These are phyloP conservation scores for Marchantia paleacea DNA, from an alignment of 225 moss, liverwort and hornwort genomes.

Conservation along the genomic window DNA sequence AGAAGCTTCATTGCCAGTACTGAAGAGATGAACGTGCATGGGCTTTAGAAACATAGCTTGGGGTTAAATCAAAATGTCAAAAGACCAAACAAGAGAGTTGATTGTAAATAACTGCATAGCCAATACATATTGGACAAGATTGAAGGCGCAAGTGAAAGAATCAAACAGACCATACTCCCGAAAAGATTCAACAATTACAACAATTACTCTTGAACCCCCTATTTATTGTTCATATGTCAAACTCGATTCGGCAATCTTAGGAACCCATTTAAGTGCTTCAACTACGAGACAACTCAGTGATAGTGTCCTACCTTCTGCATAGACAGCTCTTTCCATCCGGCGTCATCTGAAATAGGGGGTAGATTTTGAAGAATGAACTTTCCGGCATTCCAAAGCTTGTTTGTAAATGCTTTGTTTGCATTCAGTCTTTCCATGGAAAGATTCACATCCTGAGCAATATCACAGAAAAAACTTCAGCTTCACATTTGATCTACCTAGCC, in stretches of 20 bases:
- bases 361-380: slow-evolving; percentile 82
- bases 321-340: slow-evolving; percentile 53
- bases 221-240: not conserved
- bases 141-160: not conserved
- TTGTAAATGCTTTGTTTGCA: slow-evolving; percentile 82
- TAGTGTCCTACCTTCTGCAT: slow-evolving; percentile 41
- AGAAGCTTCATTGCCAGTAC: not conserved
- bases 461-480: not conserved
- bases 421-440: slow-evolving; percentile 84
- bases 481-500: not conserved
- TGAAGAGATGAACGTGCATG: not conserved
- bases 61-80: not conserved
- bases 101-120: not conserved
- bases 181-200: not conserved
- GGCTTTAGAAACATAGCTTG: not conserved
- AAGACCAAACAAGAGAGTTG: not conserved
- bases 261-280: not conserved
- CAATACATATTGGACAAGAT: not conserved
- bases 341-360: slow-evolving; percentile 51
- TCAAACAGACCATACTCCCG: not conserved
- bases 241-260: not conserved
- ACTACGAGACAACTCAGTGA: not conserved
- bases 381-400: slow-evolving; percentile 93
- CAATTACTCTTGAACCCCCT: not conserved
- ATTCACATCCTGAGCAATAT: slow-evolving; percentile 60